phyloP scores from a whole-genome alignment of 441 rosid species.

The Gossypium lobatum region DNA sequence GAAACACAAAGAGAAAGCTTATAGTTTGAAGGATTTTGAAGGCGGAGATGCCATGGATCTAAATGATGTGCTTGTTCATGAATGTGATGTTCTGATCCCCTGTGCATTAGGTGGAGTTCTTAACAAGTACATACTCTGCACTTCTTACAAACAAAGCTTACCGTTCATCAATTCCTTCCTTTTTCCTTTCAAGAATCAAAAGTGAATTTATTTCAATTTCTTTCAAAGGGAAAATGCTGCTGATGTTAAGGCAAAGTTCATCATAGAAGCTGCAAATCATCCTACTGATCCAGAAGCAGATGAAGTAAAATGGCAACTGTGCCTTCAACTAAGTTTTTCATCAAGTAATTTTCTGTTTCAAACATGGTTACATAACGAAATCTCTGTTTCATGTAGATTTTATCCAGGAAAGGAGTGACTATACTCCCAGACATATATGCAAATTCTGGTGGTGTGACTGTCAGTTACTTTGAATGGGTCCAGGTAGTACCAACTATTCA shows the following conservation, averaged over 20 bases:
- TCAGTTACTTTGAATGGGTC: constrained; percentile 87
- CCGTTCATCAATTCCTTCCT: not conserved
- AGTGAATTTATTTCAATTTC: not conserved
- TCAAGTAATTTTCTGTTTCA: not conserved
- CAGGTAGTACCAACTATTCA: constrained; percentile 40
- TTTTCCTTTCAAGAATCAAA: no score
- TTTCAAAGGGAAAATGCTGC: constrained; percentile 61
- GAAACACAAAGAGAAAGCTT: constrained; percentile 36
- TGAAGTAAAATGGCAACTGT: constrained; percentile 41
- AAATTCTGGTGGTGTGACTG: constrained; percentile 79
- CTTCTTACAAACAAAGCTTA: not conserved
- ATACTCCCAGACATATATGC: constrained; percentile 83
- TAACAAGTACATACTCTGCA: constrained; percentile 42
- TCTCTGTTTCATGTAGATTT: constrained; percentile 38
- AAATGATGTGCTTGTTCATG: constrained; percentile 50
- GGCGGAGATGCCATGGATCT: constrained; percentile 61
- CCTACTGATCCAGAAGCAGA: constrained; percentile 90
- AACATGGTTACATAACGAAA: not conserved
- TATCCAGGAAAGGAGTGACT: constrained; percentile 65
- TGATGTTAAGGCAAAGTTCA: constrained; percentile 63
- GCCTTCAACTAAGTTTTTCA: not conserved
- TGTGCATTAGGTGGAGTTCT: constrained; percentile 84
- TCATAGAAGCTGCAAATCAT: constrained; percentile 81
- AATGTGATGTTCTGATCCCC: constrained; percentile 85
- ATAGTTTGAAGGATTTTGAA: constrained; percentile 47